Evolutionary conservation across 139 green algal genomes (phyloP).

Genomic region (Edaphochlamys debaryana): DNA sequence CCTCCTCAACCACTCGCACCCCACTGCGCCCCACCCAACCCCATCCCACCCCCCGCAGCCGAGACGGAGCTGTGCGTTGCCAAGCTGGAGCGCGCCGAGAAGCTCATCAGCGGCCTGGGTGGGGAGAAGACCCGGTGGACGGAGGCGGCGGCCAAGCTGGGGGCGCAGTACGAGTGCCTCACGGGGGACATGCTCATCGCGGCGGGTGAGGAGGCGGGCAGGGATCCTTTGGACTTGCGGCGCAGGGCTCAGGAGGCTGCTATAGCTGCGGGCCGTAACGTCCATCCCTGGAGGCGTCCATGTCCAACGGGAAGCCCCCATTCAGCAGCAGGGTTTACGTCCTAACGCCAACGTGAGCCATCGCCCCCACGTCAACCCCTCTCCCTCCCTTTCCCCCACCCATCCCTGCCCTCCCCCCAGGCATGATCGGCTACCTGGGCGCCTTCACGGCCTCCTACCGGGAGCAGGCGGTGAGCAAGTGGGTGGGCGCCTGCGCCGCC

Average conservation of each 20-base stretch:
- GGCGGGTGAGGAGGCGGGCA: slow-evolving; percentile 39
- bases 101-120: slow-evolving; percentile 82
- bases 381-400: no score
- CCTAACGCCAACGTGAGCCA: no score
- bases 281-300: no score
- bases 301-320: no score
- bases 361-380: no score
- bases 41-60: neutral
- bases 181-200: slow-evolving; percentile 85
- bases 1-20: neutral
- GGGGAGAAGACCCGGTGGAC: slow-evolving; percentile 82
- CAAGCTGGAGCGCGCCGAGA: slow-evolving; percentile 80
- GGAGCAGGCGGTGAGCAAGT: slow-evolving; percentile 59
- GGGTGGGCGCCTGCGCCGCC: slow-evolving; percentile 53
- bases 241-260: no score
- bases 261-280: no score
- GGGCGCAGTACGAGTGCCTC: slow-evolving; percentile 68
- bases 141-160: slow-evolving; percentile 65
- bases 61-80: slow-evolving; percentile 80
- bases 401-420: slow-evolving; percentile 26
- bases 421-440: slow-evolving; percentile 78
- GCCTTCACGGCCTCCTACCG: slow-evolving; percentile 78
- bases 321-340: no score
- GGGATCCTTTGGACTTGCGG: neutral
- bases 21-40: neutral